Evolutionary conservation across 179 eudicot genomes (phyloP), one percentile per base, ranked within the genome.

Genomic region (Silene noctiflora): DNA sequence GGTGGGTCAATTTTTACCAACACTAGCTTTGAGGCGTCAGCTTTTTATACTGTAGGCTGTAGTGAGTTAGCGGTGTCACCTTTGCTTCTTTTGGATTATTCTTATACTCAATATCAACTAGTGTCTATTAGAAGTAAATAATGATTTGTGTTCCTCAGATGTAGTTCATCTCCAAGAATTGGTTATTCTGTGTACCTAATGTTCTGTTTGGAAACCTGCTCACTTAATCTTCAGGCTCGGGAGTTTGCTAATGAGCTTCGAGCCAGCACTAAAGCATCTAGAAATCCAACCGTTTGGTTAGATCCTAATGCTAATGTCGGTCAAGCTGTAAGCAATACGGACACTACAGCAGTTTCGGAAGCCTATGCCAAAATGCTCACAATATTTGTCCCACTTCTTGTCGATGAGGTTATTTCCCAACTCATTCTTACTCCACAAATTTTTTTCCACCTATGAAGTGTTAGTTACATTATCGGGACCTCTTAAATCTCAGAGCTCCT

Each of bases 161-260:
- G 5, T 68, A 39, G 10, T 11, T 69, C 72, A 12, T 3, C 14
- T 14, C n/a, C 27, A 20, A 12, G 51, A 69, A 69, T 69, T 42
- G 17, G 9, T 21, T 13, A 9, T 21, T 33, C 11, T 67, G 6
- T 58, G 33, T 51, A 25, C 62, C 33, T 62, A 29, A 58, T 67
- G 27, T 3, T 61, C 39, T 25, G 20, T 13, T 33, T 22, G 16
- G 17, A 42, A 20, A 25, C 16, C 12, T 12, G 22, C n/a, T 72
- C 61, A 56, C 17, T 75, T 71, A 64, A 24, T 64, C n/a, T 74
- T 27, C 89, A 94, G 98, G 98, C 97, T 81, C 90, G 97, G 62
- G 97, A 92, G 74, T 94, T 92, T 84, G 96, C 98, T 60, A 91
- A 91, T 92, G 98, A 94, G 85, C 96, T 94, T 72, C 96, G 97